Evolutionary conservation across 192 early-diverging fungal species (phyloP).

Genomic region (Entomortierella beljakovae): DNA sequence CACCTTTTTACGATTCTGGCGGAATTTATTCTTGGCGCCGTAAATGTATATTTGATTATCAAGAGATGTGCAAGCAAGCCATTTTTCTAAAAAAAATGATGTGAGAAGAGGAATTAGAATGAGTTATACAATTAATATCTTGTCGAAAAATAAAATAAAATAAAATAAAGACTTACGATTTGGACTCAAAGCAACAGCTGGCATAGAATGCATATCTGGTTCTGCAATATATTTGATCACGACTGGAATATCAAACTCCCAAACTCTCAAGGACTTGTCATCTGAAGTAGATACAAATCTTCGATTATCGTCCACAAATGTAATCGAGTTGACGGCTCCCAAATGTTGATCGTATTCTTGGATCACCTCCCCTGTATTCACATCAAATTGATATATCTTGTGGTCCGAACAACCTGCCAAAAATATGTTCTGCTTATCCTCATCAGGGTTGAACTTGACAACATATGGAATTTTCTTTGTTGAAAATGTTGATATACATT

Average conservation of each 20-base stretch:
- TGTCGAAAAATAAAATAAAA: background rate
- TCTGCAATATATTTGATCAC: conserved; percentile 98
- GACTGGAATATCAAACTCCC: conserved; percentile 99
- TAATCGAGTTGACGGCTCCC: conserved; percentile 96
- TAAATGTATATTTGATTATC: conserved; percentile 97
- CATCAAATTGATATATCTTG: conserved; percentile 93
- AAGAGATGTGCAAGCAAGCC: conserved; percentile 93
- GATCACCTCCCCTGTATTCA: conserved; percentile 80
- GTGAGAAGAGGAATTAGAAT: background rate
- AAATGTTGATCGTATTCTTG: conserved; percentile 99
- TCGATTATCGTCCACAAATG: conserved; percentile 94
- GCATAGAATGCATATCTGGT: conserved; percentile 96
- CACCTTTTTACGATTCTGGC: conserved; percentile 88
- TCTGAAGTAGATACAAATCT: conserved; percentile 96
- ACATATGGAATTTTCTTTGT: conserved; percentile 89
- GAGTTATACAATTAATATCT: too few species aligned
- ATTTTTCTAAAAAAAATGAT: conserved; percentile 74
- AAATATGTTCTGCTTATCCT: conserved; percentile 87
- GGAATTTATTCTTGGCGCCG: conserved; percentile 86
- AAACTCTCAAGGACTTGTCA: conserved; percentile 96
- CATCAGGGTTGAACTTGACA: conserved; percentile 92
- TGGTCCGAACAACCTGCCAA: conserved; percentile 94
- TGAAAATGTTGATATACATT: conserved; percentile 82
- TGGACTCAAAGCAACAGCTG: conserved; percentile 89
- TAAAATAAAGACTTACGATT: conserved; percentile 71